Conservation (phyloP, 495 filamentous ascomycete genomes). For the Hypoxylon fragiforme region DNA sequence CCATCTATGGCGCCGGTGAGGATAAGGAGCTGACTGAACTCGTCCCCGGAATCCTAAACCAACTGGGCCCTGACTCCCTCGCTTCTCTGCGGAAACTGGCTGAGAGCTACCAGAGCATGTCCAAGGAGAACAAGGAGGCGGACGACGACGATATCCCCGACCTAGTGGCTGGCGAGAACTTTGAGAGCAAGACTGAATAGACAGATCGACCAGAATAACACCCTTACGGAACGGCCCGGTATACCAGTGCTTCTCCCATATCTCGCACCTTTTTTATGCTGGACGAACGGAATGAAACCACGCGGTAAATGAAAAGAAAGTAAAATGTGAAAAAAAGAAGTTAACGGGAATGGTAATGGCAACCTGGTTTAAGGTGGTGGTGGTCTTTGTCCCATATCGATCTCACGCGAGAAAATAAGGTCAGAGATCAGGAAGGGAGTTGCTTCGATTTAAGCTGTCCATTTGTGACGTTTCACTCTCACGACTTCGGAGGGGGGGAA, state of each 20-base stretch:
- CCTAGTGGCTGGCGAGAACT: conserved; percentile 92
- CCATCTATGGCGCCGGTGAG: conserved; percentile 97
- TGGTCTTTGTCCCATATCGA: conserved; percentile 10
- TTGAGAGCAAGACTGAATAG: conserved; percentile 95
- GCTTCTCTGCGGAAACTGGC: conserved; percentile 96
- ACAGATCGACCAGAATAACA: conserved; percentile 11
- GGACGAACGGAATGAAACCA: conserved; percentile 19
- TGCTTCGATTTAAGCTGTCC: conserved; percentile 20
- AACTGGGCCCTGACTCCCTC: conserved; percentile 97
- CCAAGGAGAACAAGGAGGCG: conserved; percentile 88
- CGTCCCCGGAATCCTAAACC: conserved; percentile 98
- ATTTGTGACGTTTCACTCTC: conserved; percentile 14
- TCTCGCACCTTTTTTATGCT: conserved; percentile 4
- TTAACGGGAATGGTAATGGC: conserved; percentile 21
- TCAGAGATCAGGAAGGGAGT: conserved; percentile 21
- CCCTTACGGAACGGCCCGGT: conserved; percentile 18
- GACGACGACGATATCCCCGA: conserved; percentile 93
- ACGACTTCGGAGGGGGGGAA: not conserved
- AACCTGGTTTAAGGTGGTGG: conserved; percentile 27
- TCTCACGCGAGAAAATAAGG: conserved; percentile 7
- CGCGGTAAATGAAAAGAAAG: conserved; percentile 1
- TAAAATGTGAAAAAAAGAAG: conserved; percentile 2
- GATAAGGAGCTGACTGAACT: conserved; percentile 99
- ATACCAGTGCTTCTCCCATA: not conserved
- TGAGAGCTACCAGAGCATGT: conserved; percentile 99